Evolutionary conservation across 495 filamentous ascomycete species (phyloP).

Genomic region (Penicillium cinerascens): DNA sequence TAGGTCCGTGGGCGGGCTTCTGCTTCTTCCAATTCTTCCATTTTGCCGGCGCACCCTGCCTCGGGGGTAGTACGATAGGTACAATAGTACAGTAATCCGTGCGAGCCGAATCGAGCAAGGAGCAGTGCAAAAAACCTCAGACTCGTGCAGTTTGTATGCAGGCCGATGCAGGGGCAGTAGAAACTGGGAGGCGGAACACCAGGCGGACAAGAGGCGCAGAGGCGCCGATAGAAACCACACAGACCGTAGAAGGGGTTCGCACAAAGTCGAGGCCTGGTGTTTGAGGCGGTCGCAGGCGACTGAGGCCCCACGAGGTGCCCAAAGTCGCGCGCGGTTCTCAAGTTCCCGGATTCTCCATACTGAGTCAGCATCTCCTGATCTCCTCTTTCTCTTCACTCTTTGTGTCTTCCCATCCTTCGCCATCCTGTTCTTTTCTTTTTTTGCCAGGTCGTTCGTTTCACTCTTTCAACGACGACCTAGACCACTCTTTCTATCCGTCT

Average conservation of each 20-base stretch:
- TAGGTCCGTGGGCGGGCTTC: not conserved
- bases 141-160: constrained; percentile 9
- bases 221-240: not conserved
- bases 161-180: constrained; percentile 18
- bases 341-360: constrained; percentile 1
- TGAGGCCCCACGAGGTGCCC: constrained; percentile 19
- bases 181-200: not conserved
- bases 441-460: constrained; percentile 39
- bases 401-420: constrained; percentile 25
- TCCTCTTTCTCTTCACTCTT: constrained; percentile 25
- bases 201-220: no score
- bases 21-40: not conserved
- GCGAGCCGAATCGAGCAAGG: constrained; percentile 11
- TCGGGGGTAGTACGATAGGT: not conserved
- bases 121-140: constrained; percentile 2
- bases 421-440: constrained; percentile 25
- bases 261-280: constrained; percentile 6
- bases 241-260: no score
- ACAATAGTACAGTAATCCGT: not conserved
- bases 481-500: constrained; percentile 25
- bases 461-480: constrained; percentile 40
- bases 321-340: constrained; percentile 4
- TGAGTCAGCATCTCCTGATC: constrained; percentile 35
- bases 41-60: not conserved
- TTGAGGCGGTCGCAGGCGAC: not conserved